Base-by-base conservation (phyloP, 257 asterid species). In the Ophiorrhiza pumila region DNA sequence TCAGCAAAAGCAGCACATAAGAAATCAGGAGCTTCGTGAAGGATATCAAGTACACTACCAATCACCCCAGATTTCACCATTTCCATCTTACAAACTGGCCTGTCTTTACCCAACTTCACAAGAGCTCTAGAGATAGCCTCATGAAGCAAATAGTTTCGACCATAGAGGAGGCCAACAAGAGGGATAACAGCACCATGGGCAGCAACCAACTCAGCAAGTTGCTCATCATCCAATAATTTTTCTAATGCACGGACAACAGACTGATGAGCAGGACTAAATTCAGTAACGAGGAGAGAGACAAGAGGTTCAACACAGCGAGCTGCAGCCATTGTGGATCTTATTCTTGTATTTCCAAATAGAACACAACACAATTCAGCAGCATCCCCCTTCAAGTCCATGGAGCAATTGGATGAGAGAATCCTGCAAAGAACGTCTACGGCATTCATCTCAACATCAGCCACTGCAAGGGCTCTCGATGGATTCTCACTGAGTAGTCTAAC, bases 161-260 rank as follows among this genome's bases (percentile, higher is more conserved):
- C 98, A n/a, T 80, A 81, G 50, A 95, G 89, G 78, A 95, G 98
- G 75, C 95, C 97, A 7, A 90, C 98, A 22, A 95, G 97, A 69
- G 98, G 99, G 65, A 95, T 75, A 65, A 95, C 97, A 1, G 99
- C 98, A 68, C 99, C 97, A 71, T 90, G 99, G 65, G 97, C 99
- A 67, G 98, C 97, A 76, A 95, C 92, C 53, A 95, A 88, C 77
- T 95, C 99, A 1, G 99, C 98, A 80, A 95, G 84, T 80, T 91
- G 98, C 74, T 95, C 98, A 62, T 95, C 99, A 4, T 92, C 98
- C 52, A 95, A 80, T 46, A 95, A 93, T 73, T 87, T 95, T 77
- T 95, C 99, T 35, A 95, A 83, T 27, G 97, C 98, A 77, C 87
- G 87, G 55, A 95, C 99, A 74, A 90, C 91, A 15, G 99, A 87